Base-by-base conservation (phyloP, 495 filamentous ascomycete species). In the Penicillium antarcticum region DNA sequence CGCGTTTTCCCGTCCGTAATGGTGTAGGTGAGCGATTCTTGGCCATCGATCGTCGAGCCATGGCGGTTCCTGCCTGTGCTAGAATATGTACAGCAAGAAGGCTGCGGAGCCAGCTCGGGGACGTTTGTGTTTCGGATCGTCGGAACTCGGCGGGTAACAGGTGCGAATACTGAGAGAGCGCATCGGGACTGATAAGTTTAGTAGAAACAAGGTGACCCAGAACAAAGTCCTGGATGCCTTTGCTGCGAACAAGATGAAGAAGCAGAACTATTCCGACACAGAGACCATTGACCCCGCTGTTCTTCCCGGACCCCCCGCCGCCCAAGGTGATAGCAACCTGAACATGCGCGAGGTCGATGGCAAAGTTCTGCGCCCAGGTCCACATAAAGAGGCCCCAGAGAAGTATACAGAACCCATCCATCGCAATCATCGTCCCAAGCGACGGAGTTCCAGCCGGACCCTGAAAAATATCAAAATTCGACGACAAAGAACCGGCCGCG, bases 251-350 rank as follows among this genome's bases (percentile, higher is more conserved):
- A 69, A 81, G 80, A 70, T 84, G 89, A 57, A 77, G 76, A 35
- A 80, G 68, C 52, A 83, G 74, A 61, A 97, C 88, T 63, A 96
- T 87, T 48, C 81, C 80, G 53, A 94, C 82, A 65, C 89, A 95
- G 32, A 94, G 77, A 36, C 88, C 74, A 52, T 75, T 76, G 48
- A 86, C 82, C 49, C 90, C 87, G 41, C 86, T 83, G 52, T 84
- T 88, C 53, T 87, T 89, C 43, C 82, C 86, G 7, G 87, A 76
- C 26, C 82, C 87, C 42, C 91, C 91, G 37, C 94, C 94, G 47
- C 94, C 94, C 16, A 98, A 75, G 1, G 91, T 94, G 38, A 96
- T 82, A 39, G 94, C 92, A 54, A 98, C 95, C 59, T 97, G 91
- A 35, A 92, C 91, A 68, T 97, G 92, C 34, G 94, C 91, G n/a